Conservation (phyloP, 306 rosid genomes). For the Prunus mume region DNA sequence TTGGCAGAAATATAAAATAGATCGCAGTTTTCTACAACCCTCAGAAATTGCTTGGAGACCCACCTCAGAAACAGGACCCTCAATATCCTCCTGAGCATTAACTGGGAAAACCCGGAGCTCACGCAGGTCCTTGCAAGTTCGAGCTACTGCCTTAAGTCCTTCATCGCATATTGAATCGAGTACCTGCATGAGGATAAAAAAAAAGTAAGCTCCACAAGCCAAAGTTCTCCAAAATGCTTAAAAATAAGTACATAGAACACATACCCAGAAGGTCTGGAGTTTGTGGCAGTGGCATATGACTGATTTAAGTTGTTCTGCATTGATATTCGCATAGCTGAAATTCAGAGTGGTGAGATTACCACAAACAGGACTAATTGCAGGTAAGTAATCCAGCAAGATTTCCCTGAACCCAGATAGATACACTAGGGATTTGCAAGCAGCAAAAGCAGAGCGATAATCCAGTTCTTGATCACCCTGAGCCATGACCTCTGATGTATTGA, state of each 20-base stretch:
- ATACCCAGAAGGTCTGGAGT: conserved; percentile 71
- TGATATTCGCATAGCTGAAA: conserved; percentile 68
- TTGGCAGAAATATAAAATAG: conserved; percentile 75
- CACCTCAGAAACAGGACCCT: conserved; percentile 81
- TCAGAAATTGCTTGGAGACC: conserved; percentile 80
- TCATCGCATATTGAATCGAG: conserved; percentile 79
- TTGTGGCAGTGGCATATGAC: conserved; percentile 63
- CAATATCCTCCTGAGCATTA: conserved; percentile 46
- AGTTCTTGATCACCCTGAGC: conserved; percentile 51
- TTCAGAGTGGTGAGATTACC: conserved; percentile 66
- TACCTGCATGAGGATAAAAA: conserved; percentile 42
- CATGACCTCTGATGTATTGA: conserved; percentile 36
- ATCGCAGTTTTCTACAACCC: conserved; percentile 76
- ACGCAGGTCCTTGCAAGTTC: conserved; percentile 67
- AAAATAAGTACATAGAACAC: conserved; percentile 13
- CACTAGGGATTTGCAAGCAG: conserved; percentile 69
- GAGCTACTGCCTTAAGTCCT: conserved; percentile 85
- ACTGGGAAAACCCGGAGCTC: conserved; percentile 83
- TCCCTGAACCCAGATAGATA: conserved; percentile 90
- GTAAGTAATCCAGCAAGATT: conserved; percentile 49
- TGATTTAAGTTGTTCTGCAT: conserved; percentile 54
- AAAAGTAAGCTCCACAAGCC: conserved; percentile 22
- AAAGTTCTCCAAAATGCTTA: conserved; percentile 1
- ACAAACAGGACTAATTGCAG: conserved; percentile 61
- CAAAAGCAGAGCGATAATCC: conserved; percentile 63